Evolutionary conservation across 108 stramenopile species (phyloP).

Genomic region (Nannochloropsis salina): DNA sequence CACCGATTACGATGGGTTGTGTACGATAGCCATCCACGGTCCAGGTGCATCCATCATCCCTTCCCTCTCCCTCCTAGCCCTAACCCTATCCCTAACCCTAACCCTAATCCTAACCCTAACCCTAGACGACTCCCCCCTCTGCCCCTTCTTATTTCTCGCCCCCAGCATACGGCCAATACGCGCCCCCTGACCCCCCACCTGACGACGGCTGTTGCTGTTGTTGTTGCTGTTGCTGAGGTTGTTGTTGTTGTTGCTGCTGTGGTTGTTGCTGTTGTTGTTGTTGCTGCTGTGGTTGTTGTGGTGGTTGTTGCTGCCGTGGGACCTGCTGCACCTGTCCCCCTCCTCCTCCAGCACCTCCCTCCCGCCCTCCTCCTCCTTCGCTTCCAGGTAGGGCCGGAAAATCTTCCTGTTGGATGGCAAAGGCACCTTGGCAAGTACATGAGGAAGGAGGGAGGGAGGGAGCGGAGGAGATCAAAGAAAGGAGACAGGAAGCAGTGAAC

Average conservation of each 20-base stretch:
- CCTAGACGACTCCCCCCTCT: neutral
- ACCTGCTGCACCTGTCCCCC: neutral
- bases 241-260: too few relatives aligned
- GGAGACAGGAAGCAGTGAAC: neutral
- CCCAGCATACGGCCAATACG: neutral
- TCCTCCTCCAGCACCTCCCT: constrained; percentile 4
- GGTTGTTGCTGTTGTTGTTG: too few relatives aligned
- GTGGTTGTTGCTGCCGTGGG: constrained; percentile 10
- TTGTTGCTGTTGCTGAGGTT: too few relatives aligned
- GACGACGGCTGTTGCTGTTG: too few relatives aligned
- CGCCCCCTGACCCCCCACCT: too few relatives aligned
- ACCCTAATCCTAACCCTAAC: neutral
- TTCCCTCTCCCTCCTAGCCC: neutral
- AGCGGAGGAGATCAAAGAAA: neutral
- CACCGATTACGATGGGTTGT: too few relatives aligned
- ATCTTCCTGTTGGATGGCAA: constrained; percentile 40
- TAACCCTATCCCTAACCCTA: neutral
- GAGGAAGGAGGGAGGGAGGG: neutral
- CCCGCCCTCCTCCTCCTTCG: constrained; percentile 23
- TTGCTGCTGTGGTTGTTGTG: neutral
- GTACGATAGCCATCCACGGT: too few relatives aligned
- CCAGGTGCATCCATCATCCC: neutral
- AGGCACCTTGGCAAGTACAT: neutral
- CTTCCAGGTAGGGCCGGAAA: constrained; percentile 32
- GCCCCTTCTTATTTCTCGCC: neutral